Evolutionary conservation across 495 filamentous ascomycete species (phyloP).

Genomic region (Delitschia confertaspora): DNA sequence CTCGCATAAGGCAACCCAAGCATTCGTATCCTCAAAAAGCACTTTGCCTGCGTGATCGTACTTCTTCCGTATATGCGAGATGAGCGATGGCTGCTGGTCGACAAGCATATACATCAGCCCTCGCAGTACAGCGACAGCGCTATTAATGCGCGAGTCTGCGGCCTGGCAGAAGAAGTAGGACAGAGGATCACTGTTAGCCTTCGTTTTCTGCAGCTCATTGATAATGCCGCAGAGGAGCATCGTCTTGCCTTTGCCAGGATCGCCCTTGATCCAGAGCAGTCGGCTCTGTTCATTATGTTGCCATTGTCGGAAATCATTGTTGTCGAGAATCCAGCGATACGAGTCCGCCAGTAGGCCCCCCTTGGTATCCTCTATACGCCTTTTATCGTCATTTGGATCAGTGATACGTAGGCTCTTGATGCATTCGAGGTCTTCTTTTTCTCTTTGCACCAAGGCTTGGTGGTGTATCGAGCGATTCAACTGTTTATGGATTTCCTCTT

Average conservation of each 20-base stretch:
- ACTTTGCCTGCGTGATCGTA: constrained; percentile 27
- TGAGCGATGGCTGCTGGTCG: constrained; percentile 31
- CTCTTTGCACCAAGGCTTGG: no score
- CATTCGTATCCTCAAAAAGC: constrained; percentile 29
- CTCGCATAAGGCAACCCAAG: constrained; percentile 3
- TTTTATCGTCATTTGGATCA: constrained; percentile 32
- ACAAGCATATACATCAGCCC: constrained; percentile 37
- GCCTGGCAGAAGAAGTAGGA: constrained; percentile 4
- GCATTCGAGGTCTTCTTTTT: constrained; percentile 1
- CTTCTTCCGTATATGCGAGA: constrained; percentile 29
- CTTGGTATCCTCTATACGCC: constrained; percentile 37
- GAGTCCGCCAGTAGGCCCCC: constrained; percentile 39
- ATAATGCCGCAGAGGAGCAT: constrained; percentile 1
- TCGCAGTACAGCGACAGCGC: constrained; percentile 30
- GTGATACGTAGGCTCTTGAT: constrained; percentile 5
- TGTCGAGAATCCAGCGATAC: constrained; percentile 40
- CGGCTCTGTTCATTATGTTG: constrained; percentile 25
- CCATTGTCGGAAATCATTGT: constrained; percentile 36
- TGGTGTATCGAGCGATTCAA: no score
- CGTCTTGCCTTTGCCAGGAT: neutral
- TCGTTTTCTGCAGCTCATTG: neutral
- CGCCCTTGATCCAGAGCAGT: constrained; percentile 40
- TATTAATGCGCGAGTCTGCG: neutral
- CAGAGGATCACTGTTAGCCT: neutral
- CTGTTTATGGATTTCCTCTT: constrained; percentile 3